A percentile compares a stretch with the other conserved stretches of the same genome.
Evolutionary conservation across 441 rosid species (phyloP).

Genomic region (Pelargonium myrrhifolium): DNA sequence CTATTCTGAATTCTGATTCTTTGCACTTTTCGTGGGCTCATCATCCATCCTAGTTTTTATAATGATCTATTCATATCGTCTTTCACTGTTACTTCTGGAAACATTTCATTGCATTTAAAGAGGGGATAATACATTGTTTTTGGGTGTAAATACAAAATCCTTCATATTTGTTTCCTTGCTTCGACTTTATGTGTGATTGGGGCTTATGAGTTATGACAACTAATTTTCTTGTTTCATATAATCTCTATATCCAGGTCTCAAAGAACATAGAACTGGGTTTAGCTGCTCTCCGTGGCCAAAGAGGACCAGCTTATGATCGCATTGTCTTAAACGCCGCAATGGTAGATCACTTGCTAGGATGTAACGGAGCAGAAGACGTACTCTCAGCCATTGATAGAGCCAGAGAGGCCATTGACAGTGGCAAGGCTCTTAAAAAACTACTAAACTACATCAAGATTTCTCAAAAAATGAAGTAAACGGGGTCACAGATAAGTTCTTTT

Average conservation of each 20-base stretch:
- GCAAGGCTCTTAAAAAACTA: conserved; percentile 65
- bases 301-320: conserved; percentile 84
- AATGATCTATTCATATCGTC: conserved; percentile 1
- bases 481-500: not conserved
- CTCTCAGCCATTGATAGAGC: conserved; percentile 73
- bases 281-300: conserved; percentile 66
- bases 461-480: conserved; percentile 36
- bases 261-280: conserved; percentile 86
- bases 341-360: conserved; percentile 83
- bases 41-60: not conserved
- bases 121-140: not conserved
- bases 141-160: not conserved
- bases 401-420: conserved; percentile 87
- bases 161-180: not conserved
- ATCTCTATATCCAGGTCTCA: conserved; percentile 40
- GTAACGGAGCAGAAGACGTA: conserved; percentile 70
- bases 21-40: not conserved
- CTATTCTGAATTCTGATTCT: conserved; percentile 12
- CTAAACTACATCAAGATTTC: conserved; percentile 70
- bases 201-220: not conserved
- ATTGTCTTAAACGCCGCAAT: conserved; percentile 81
- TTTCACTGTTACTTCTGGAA: not conserved
- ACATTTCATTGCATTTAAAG: not conserved
- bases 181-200: not conserved
- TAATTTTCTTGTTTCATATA: not conserved